Evolutionary conservation across 768 basidiomycete species (phyloP), one percentile per base, ranked within the genome.

Genomic region (Rhodotorula babjevae): DNA sequence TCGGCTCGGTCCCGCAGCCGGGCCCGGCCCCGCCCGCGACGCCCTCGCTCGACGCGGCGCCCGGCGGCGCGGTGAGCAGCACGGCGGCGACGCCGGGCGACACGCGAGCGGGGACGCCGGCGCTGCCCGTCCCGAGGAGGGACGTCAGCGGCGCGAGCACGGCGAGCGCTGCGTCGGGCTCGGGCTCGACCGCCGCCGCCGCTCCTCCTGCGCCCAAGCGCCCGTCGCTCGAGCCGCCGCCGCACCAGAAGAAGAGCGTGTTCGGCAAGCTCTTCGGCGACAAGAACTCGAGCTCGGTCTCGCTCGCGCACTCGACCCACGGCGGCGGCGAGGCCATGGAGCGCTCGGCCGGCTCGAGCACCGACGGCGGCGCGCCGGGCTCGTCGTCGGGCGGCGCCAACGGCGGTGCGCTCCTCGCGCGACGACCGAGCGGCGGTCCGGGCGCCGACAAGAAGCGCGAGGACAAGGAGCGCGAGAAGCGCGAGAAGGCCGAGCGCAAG

Each of bases 241-340:
- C 33, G 57, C 33, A 58, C 33, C 31, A 58, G 36, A 73, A 76
- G 61, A 76, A 73, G 65, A 71, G 69, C 18, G 68, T 76, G 1
- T 76, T 76, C 36, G 75, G 72, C 59, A 76, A 76, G 64, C 52
- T 76, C 2, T 76, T 76, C 25, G 75, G 63, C 14, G 55, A 57
- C 44, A 60, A 52, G 50, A 76, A 72, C 63, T 21, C 29, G 15
- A 62, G 59, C 33, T 42, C 52, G 14, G 59, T 53, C 19, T 56
- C 50, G 42, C 25, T 74, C 31, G 58, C 18, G 3, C 19, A 11
- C 18, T 10, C 40, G 27, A 12, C 40, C 36, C 36, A 36, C 3
- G 21, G 33, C 4, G 61, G 27, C 9, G 44, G 61, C 19, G 31
- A 52, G 19, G 58, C 53, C 29, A 46, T 46, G n/a, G 40, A 44